Percentiles rank a stretch among this genome's conserved stretches.
phyloP scores from a whole-genome alignment of 2,329 filamentous ascomycete genomes.

The Pseudogymnoascus sp. region DNA sequence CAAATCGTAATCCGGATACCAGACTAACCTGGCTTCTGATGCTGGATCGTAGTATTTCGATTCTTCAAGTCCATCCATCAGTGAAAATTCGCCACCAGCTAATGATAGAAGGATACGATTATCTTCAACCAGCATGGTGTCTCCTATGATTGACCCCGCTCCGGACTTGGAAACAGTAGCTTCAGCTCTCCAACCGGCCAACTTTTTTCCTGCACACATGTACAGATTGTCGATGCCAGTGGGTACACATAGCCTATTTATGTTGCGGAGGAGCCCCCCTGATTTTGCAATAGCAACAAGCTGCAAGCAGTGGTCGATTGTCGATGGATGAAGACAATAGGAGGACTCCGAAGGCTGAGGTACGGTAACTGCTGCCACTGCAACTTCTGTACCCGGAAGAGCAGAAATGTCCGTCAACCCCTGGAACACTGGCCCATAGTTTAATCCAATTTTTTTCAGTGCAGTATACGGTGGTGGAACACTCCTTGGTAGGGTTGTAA shows the following conservation, averaged over 20 bases:
- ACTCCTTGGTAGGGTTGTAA: background rate
- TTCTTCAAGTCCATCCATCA: conserved; percentile 5
- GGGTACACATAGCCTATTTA: conserved; percentile 14
- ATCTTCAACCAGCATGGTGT: background rate
- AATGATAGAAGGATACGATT: background rate
- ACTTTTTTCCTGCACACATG: background rate
- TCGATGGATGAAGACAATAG: conserved; percentile 16
- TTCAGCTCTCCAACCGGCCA: background rate
- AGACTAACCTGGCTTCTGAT: conserved; percentile 14
- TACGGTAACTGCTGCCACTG: background rate
- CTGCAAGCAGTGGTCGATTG: conserved; percentile 16
- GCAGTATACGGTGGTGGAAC: conserved; percentile 17
- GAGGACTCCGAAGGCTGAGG: background rate
- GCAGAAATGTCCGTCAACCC: conserved; percentile 14
- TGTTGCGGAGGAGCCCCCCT: conserved; percentile 12
- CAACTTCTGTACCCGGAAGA: background rate
- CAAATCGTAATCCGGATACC: conserved; percentile 17
- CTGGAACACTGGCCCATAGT: conserved; percentile 23
- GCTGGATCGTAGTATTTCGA: conserved; percentile 7
- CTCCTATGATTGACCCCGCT: background rate
- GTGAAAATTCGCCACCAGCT: conserved; percentile 8
- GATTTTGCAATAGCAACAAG: conserved; percentile 14
- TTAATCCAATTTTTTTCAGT: conserved; percentile 20
- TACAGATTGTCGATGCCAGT: conserved; percentile 15
- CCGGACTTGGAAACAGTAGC: background rate